Conservation (phyloP, 2,329 filamentous ascomycete species). For the Clonostachys rosea region DNA sequence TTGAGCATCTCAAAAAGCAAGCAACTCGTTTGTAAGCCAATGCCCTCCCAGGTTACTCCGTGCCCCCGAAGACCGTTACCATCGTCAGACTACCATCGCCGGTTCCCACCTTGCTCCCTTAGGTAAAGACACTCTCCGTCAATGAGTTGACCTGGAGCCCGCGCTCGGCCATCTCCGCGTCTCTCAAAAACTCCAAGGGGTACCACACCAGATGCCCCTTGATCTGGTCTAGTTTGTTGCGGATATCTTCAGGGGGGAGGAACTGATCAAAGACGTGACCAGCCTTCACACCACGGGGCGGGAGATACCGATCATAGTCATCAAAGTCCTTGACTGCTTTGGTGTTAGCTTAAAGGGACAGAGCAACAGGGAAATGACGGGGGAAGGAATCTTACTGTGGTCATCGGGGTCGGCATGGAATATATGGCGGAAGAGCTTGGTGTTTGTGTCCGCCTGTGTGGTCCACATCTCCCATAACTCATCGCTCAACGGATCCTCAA, state of each 20-base stretch:
- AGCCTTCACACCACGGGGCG: slow-evolving; percentile 64
- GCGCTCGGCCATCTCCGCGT: slow-evolving; percentile 85
- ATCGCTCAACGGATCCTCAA: slow-evolving; percentile 67
- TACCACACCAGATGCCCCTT: slow-evolving; percentile 92
- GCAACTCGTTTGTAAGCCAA: too few relatives aligned
- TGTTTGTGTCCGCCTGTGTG: slow-evolving; percentile 63
- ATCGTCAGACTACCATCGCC: too few relatives aligned
- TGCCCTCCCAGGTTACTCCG: too few relatives aligned
- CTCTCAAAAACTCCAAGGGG: slow-evolving; percentile 80
- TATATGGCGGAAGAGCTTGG: slow-evolving; percentile 68
- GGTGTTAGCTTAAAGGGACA: slow-evolving; percentile 1
- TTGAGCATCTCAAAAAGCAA: too few relatives aligned
- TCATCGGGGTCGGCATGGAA: slow-evolving; percentile 91
- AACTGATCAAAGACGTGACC: slow-evolving; percentile 85
- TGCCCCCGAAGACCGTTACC: too few relatives aligned
- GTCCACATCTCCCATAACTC: slow-evolving; percentile 69
- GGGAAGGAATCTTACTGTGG: slow-evolving; percentile 44
- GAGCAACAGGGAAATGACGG: not conserved
- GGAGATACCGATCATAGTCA: slow-evolving; percentile 80
- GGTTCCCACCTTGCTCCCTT: not conserved
- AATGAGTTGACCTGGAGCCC: slow-evolving; percentile 81
- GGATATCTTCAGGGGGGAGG: slow-evolving; percentile 67
- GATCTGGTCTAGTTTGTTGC: slow-evolving; percentile 71
- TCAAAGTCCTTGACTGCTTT: slow-evolving; percentile 78
- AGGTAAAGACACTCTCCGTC: slow-evolving; percentile 86